Base-by-base conservation (phyloP, 1,284 basidiomycete genomes). In the Cutaneotrichosporon mucoides region DNA sequence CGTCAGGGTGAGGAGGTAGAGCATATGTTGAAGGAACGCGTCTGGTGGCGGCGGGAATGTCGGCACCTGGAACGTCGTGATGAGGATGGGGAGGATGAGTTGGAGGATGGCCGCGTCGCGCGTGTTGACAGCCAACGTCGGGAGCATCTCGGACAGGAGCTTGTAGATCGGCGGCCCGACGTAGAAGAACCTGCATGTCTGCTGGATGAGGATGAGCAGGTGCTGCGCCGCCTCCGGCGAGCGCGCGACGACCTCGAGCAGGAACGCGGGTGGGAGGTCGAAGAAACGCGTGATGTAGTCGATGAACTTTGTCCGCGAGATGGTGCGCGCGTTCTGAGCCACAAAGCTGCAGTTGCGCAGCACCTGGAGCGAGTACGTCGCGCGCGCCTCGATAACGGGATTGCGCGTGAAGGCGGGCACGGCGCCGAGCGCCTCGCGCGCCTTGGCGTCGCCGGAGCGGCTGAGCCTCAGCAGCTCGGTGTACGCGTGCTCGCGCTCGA, bases 261-360 rank as follows among this genome's bases (percentile, higher is more conserved):
- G 53, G 55, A 68, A 73, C 1, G 63, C 52, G 10, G 62, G 15
- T 2, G 73, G 73, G 3, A 76, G 60, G 15, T 55, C 47, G 58
- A 76, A 76, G 60, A 75, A 70, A 11, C 70, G 62, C 9, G 57
- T 53, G 36, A 75, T 13, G 37, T 72, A 67, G 12, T 55, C 24
- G 46, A 69, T 48, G 45, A 73, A 68, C 1, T 51, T 42, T 3
- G 62, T 50, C 34, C 64, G 61, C 16, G 61, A 63, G 41, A 76
- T 67, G 4, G 61, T 48, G 41, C 63, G 67, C 8, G 71, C 64
- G 57, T 77, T 77, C 38, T 53, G 56, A 0, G 40, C 33, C 5
- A 53, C 50, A 40, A 72, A 66, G 36, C 61, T 67, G n/a, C 72
- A 68, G 58, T 77, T 77, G n/a, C 75, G 60, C 1, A 77, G 62